Conservation (phyloP, 2,329 filamentous ascomycete species). For the Coniella vitis region DNA sequence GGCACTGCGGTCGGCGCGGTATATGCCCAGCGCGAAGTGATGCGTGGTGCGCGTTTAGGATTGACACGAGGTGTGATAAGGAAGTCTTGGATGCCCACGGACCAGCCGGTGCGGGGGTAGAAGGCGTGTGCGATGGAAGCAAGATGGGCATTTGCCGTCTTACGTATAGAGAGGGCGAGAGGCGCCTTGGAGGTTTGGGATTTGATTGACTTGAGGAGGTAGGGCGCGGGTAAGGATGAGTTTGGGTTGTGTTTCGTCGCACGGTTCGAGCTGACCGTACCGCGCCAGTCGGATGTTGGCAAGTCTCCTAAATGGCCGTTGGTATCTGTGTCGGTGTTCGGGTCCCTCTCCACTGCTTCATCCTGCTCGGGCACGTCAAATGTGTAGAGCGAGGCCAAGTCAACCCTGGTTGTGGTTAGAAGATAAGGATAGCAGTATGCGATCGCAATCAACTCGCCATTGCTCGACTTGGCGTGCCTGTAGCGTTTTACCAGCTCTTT, state of each 20-base stretch:
- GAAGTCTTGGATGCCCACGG: slow-evolving; percentile 85
- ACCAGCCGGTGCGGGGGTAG: slow-evolving; percentile 74
- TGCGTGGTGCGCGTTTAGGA: slow-evolving; percentile 21
- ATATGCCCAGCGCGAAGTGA: slow-evolving; percentile 35
- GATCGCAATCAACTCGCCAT: slow-evolving; percentile 61
- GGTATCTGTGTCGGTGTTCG: neutral
- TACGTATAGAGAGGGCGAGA: slow-evolving; percentile 75
- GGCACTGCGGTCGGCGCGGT: slow-evolving; percentile 25
- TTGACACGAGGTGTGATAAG: slow-evolving; percentile 40
- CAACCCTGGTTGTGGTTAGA: slow-evolving; percentile 68
- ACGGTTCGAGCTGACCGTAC: too few relatives aligned
- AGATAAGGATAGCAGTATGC: slow-evolving; percentile 71
- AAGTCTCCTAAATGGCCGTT: too few relatives aligned
- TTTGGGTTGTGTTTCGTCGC: too few relatives aligned
- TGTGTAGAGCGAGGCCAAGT: slow-evolving; percentile 69
- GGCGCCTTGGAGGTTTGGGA: slow-evolving; percentile 75
- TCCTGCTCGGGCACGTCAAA: slow-evolving; percentile 36
- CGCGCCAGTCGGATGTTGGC: neutral
- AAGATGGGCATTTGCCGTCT: slow-evolving; percentile 55
- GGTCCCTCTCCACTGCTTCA: neutral
- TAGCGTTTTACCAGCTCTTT: slow-evolving; percentile 44
- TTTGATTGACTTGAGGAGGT: slow-evolving; percentile 68
- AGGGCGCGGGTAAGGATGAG: slow-evolving; percentile 34
- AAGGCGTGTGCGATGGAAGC: slow-evolving; percentile 84
- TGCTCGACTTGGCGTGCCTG: slow-evolving; percentile 53